A percentile compares a stretch with the other conserved stretches of the same genome.
Evolutionary conservation across 352 stramenopile species (phyloP).

Genomic region (Pythium pyrilobum): DNA sequence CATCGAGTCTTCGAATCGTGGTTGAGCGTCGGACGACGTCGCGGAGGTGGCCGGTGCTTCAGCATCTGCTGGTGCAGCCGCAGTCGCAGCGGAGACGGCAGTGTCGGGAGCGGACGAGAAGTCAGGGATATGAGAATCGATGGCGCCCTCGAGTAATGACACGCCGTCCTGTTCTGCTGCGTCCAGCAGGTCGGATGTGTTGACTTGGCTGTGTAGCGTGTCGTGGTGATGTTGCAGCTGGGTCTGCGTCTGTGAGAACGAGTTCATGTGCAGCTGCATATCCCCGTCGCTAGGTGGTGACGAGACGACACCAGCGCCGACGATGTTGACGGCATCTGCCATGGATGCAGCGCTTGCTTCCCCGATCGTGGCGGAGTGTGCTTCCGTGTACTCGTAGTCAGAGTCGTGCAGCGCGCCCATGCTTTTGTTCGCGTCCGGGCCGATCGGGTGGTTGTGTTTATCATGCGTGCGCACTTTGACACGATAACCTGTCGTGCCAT

Average conservation of each 20-base stretch:
- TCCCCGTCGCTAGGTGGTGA: slow-evolving; percentile 20
- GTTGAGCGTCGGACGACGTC: too few relatives aligned
- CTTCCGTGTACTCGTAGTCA: slow-evolving; percentile 46
- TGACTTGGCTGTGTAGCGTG: slow-evolving; percentile 23
- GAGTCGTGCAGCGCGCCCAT: slow-evolving; percentile 47
- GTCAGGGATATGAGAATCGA: slow-evolving; percentile 45
- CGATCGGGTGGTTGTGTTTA: slow-evolving; percentile 76
- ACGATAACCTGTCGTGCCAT: slow-evolving; percentile 48
- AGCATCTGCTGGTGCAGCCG: not conserved
- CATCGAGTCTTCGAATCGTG: slow-evolving; percentile 21
- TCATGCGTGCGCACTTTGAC: slow-evolving; percentile 68
- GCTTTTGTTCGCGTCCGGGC: slow-evolving; percentile 54
- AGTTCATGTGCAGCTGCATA: slow-evolving; percentile 8
- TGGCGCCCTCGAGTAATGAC: slow-evolving; percentile 40
- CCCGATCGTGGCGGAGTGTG: not conserved
- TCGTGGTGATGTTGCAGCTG: slow-evolving; percentile 26
- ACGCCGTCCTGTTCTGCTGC: slow-evolving; percentile 45
- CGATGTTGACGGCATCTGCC: not conserved
- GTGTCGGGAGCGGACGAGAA: slow-evolving; percentile 27
- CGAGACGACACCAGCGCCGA: slow-evolving; percentile 6
- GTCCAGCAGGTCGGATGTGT: slow-evolving; percentile 39
- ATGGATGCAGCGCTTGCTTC: not conserved
- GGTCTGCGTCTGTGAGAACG: slow-evolving; percentile 4
- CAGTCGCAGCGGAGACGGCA: slow-evolving; percentile 17
- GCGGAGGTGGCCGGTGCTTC: not conserved